phyloP scores from a whole-genome alignment of 768 basidiomycete genomes.

The Collybia sordida region DNA sequence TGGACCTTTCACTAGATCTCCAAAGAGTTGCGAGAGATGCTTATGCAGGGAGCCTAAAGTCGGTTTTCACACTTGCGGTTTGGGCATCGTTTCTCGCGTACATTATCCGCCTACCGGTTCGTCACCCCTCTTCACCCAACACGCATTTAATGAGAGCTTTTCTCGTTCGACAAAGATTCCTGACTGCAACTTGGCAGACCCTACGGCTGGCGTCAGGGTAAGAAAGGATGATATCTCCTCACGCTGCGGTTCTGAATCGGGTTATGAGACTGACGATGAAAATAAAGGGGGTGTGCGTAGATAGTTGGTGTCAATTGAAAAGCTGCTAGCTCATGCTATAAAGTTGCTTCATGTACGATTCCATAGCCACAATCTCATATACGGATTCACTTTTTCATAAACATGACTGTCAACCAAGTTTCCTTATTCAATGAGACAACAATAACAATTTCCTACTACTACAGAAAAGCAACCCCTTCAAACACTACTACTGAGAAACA shows the following conservation, averaged over 20 bases:
- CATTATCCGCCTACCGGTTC: slow-evolving; percentile 48
- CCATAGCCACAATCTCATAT: no score
- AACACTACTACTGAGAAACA: no score
- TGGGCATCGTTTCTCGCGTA: slow-evolving; percentile 50
- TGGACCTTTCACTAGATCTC: slow-evolving; percentile 40
- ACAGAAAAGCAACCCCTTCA: no score
- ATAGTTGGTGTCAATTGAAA: no score
- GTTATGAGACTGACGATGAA: slow-evolving; percentile 15
- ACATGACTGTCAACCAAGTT: no score
- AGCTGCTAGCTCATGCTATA: no score
- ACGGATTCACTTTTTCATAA: no score
- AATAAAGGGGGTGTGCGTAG: slow-evolving; percentile 2
- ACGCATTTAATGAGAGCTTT: background rate
- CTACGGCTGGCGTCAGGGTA: background rate
- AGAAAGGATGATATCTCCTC: slow-evolving; percentile 1
- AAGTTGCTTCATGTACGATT: no score
- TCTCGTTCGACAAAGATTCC: slow-evolving; percentile 20
- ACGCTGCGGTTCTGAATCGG: slow-evolving; percentile 10
- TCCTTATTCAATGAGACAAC: no score
- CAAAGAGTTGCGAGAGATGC: slow-evolving; percentile 52
- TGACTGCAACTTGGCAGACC: slow-evolving; percentile 17
- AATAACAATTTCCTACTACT: no score
- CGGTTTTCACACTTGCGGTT: slow-evolving; percentile 56
- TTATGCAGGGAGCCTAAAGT: slow-evolving; percentile 48
- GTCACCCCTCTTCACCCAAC: slow-evolving; percentile 15